Percentiles rank a stretch among this genome's conserved stretches.
phyloP scores from a whole-genome alignment of 2,329 filamentous ascomycete genomes.

The Knoxdaviesia proteae region DNA sequence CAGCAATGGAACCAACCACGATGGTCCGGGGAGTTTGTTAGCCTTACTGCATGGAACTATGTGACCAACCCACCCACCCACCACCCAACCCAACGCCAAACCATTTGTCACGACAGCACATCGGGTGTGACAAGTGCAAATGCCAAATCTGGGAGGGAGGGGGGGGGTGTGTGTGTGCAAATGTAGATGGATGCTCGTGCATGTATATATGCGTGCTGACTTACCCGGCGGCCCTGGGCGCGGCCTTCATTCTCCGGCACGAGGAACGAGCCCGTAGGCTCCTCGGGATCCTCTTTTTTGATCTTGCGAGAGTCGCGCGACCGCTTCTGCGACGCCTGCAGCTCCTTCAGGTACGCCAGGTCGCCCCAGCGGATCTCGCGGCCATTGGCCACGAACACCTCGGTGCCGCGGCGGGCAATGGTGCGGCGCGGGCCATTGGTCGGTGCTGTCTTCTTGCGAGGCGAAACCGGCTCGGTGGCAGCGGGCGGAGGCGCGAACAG shows the following conservation, averaged over 20 bases:
- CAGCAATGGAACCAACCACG: no score
- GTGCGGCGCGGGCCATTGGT: slow-evolving; percentile 33
- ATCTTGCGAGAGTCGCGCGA: slow-evolving; percentile 10
- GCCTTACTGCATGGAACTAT: not conserved
- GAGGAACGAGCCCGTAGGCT: slow-evolving; percentile 1
- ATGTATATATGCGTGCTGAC: not conserved
- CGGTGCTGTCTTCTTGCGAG: slow-evolving; percentile 11
- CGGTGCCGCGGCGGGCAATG: slow-evolving; percentile 63
- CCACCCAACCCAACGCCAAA: slow-evolving; percentile 7
- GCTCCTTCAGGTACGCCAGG: slow-evolving; percentile 56
- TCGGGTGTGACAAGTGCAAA: not conserved
- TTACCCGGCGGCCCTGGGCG: slow-evolving; percentile 2
- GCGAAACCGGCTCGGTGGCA: slow-evolving; percentile 17
- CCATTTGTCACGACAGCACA: no score
- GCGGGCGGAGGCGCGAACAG: slow-evolving; percentile 42
- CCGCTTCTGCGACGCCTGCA: slow-evolving; percentile 8
- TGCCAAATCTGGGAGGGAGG: not conserved
- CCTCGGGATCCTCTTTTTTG: slow-evolving; percentile 22
- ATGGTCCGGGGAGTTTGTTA: no score
- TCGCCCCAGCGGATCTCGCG: slow-evolving; percentile 87
- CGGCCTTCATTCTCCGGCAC: not conserved
- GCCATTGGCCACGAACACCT: slow-evolving; percentile 74
- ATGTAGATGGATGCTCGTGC: no score
- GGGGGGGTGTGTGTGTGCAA: not conserved
- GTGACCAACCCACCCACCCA: slow-evolving; percentile 11